Percentiles rank a stretch among this genome's conserved stretches.
These are phyloP conservation scores for Geopyxis carbonaria DNA, from an alignment of 495 filamentous ascomycete species.

Conservation along the genomic window DNA sequence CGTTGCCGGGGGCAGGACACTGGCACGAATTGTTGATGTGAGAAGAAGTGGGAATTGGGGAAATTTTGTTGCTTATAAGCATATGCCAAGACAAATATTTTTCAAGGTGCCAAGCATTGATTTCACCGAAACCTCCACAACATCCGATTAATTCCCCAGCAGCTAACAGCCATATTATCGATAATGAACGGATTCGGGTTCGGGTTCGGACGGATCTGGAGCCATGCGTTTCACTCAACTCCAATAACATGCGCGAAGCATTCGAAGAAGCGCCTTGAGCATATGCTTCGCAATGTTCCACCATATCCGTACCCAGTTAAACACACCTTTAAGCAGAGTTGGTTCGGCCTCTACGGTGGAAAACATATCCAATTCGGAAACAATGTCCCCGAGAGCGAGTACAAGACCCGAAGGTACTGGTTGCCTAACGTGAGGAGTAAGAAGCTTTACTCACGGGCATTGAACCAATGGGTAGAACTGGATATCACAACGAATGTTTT, in stretches of 20 bases:
- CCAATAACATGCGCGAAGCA: slow-evolving; percentile 27
- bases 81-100: too few relatives aligned
- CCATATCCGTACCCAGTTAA: slow-evolving; percentile 73
- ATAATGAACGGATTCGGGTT: too few relatives aligned
- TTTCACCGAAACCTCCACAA: too few relatives aligned
- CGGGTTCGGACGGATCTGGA: slow-evolving; percentile 11
- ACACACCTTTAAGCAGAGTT: slow-evolving; percentile 66
- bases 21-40: slow-evolving; percentile 4
- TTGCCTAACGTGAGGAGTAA: slow-evolving; percentile 71
- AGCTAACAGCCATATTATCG: too few relatives aligned
- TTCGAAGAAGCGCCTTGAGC: slow-evolving; percentile 22
- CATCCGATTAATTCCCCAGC: too few relatives aligned
- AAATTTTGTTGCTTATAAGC: too few relatives aligned
- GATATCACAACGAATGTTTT: slow-evolving; percentile 61
- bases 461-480: slow-evolving; percentile 49
- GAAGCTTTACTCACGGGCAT: slow-evolving; percentile 50
- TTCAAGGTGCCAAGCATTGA: too few relatives aligned
- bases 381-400: slow-evolving; percentile 58
- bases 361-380: slow-evolving; percentile 77
- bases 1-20: background rate
- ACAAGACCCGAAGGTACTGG: slow-evolving; percentile 77
- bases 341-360: slow-evolving; percentile 69
- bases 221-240: slow-evolving; percentile 12
- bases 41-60: background rate
- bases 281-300: slow-evolving; percentile 34